Base-by-base conservation (phyloP, 352 stramenopile genomes). In the Pythium aphanidermatum region DNA sequence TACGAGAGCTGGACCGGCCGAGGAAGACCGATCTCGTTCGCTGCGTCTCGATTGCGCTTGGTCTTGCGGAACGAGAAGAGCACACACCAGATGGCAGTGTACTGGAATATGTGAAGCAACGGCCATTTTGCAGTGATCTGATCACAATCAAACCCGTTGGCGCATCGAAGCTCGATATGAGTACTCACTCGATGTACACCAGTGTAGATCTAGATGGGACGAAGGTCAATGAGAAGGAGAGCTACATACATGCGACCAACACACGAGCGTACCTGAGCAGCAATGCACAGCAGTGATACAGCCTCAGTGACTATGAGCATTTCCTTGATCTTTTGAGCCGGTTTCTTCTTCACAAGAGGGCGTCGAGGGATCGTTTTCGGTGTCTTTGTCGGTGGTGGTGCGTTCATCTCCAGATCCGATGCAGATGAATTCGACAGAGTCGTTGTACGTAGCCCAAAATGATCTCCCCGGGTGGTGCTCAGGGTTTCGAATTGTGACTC, bases 191-290 rank as follows among this genome's bases (percentile, higher is more conserved):
- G 55, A 4, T 29, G 53, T 13, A 77, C 43, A 2, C 56, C 70
- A 25, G 74, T 65, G 57, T 73, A 76, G 30, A 86, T 65, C 57
- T 73, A n/a, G n/a, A n/a, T n/a, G n/a, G n/a, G n/a, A n/a, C n/a
- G n/a, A n/a, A n/a, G n/a, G n/a, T n/a, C n/a, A 4, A 20, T 20
- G 8, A 55, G 20, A 40, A 19, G 27, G 1, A 27, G 35, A 40
- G 13, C 31, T 36, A 20, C 3, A 17, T 10, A 24, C 2, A 32
- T 32, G 13, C 9, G 17, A 24, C 31, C 39, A 19, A 48, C 33
- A 32, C 61, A n/a, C n/a, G n/a, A n/a, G n/a, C n/a, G 51, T 24
- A 83, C 59, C 56, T 80, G 65, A 0, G 55, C 61, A 2, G 41
- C 55, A 30, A 74, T 49, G 33, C 65, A 73, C n/a, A 80, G 23